Evolutionary conservation across 148 eudicot species (phyloP), one percentile per base, ranked within the genome.

Genomic region (Camellia lanceoleosa): DNA sequence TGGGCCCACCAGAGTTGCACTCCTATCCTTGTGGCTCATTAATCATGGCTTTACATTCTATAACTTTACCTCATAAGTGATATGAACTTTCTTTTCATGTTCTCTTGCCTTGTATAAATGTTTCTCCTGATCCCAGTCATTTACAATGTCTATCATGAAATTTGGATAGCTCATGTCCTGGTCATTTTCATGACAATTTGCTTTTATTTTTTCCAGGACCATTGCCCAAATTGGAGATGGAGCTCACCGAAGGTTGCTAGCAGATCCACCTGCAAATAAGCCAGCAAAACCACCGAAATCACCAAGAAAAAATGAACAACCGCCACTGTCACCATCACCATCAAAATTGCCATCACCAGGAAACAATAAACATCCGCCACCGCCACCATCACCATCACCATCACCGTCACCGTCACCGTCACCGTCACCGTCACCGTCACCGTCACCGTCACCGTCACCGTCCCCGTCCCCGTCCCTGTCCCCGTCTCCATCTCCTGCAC

Each of bases 171-270:
- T 47, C 18, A 46, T 73, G 30, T 56, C 70, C 23, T 30, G 20
- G 13, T 68, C 13, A 79, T 43, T 44, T 38, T 15, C 56, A 55
- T 85, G 81, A 76, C 54, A 51, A 30, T 44, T 3, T 63, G 56
- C 68, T 75, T 30, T 79, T 52, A 65, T 51, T 69, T 30, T 30
- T 73, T 77, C 16, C 82, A 85, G 91, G 82, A 79, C 58, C 16
- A 73, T 74, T 54, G 73, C 64, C 44, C 71, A 76, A 68, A 64
- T 79, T 18, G 79, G 79, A 71, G 68, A 81, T 63, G 67, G 20
- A 7, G 19, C 75, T 63, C 85, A 74, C 74, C 86, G 81, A 54
- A 89, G 84, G 73, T 68, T 86, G 76, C 82, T 23, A 23, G 30
- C 30, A 23, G 30, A 23, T 23, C 30, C 30, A 23, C 30, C 30